Base-by-base conservation (phyloP, 2,329 filamentous ascomycete species). In the Chrysosporium keratinophilum region DNA sequence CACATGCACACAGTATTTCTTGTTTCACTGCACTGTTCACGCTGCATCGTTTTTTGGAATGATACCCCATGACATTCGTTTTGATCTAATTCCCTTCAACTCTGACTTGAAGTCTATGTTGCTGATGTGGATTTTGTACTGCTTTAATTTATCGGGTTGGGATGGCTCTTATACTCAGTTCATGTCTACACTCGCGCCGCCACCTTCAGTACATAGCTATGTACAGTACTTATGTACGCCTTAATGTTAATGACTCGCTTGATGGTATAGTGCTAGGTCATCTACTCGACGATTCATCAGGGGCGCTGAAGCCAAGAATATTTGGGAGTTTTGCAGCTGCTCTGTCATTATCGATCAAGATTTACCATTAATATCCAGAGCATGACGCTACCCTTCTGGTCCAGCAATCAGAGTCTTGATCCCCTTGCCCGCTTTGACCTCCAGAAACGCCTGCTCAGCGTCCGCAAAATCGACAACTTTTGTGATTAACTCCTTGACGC, bases 361-460 rank as follows among this genome's bases (percentile, higher is more conserved):
- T 45, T 14, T 9, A 14, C 4, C 9, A 23, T 2, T 11, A 10
- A 10, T 35, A 12, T 37, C 23, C 9, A 15, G 4, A 23, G 3
- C 17, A 42, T n/a, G n/a, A 51, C 31, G 23, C 50, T 56, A 48
- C 31, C 20, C 46, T 34, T 66, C 62, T 50, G 66, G 59, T 2
- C 73, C 73, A 19, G 65, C 65, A 62, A 75, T 75, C 34, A 75
- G 63, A 6, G 71, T 74, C 59, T 75, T 75, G 54, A 75, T 74
- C 2, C 72, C 72, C 73, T 93, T 84, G 1, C 89, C 90, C 61
- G 80, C 79, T 76, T 88, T 89, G 40, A 95, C 88, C 71, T 89
- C 85, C 64, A 83, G 78, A 66, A 96, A 96, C 0, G 91, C 91
- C 64, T 85, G 76, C 73, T 95, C 88, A 0, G 91, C 91, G 58